Base-by-base conservation (phyloP, 2,329 filamentous ascomycete species). In the Penicillium sp. region DNA sequence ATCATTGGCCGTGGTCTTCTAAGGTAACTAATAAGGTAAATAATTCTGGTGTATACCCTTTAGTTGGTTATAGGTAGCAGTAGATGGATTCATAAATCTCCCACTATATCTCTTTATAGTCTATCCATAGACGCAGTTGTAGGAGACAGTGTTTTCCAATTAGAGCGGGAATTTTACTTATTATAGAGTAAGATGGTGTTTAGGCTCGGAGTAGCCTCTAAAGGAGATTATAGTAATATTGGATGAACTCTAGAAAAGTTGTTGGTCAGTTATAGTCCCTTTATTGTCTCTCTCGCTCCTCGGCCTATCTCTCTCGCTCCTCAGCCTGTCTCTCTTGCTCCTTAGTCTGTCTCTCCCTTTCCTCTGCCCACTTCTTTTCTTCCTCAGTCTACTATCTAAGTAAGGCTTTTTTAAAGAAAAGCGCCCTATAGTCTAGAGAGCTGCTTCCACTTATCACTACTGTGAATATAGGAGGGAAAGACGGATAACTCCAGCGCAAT, bases 71-170 rank as follows among this genome's bases (percentile, higher is more conserved):
- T 2, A 62, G 37, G 37, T 57, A 58, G 30, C 16, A 10, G 23
- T 25, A 50, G 21, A 62, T 48, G 13, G 34, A 23, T 7, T 42
- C 23, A 21, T 54, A 58, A 7, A 61, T 46, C 13, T 48, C 36
- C 37, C 41, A 32, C 37, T 59, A 46, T 33, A 30, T 3, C 3
- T 5, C 16, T n/a, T 18, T 13, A 43, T 41, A 62, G 20, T 59
- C 47, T 11, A 32, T 36, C 56, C 47, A 62, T 8, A 23, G 39
- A 1, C 9, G 20, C 18, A 60, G 45, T 30, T 36, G 28, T 23
- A 26, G 19, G 1, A 50, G 57, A 17, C 56, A 62, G 28, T 48
- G 43, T 41, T 62, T 61, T 7, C 49, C 50, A 7, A 27, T 48
- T 5, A 48, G 54, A 6, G 31, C 10, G 2, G 45, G 39, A 2